A percentile compares a stretch with the other conserved stretches of the same genome.
These are phyloP conservation scores for Salix purpurea DNA, from an alignment of 345 rosid genomes.

Conservation along the genomic window DNA sequence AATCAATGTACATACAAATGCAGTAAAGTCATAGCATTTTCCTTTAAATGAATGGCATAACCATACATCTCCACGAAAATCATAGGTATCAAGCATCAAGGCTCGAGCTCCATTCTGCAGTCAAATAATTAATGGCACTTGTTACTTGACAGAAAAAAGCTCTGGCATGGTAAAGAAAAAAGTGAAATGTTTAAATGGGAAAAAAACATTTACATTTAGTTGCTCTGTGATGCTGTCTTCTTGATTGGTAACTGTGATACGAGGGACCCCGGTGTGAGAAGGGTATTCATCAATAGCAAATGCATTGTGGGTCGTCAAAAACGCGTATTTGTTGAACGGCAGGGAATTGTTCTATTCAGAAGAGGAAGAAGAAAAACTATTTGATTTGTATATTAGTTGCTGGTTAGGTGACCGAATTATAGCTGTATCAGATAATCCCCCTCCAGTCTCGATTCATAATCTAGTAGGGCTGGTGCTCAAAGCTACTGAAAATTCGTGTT, in stretches of 20 bases:
- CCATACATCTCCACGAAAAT: constrained; percentile 62
- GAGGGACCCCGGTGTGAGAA: constrained; percentile 44
- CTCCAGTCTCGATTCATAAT: too few species aligned
- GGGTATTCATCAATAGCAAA: constrained; percentile 39
- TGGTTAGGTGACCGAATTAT: too few species aligned
- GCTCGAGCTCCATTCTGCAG: constrained; percentile 61
- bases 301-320: constrained; percentile 65
- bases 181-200: not conserved
- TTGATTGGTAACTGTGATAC: constrained; percentile 52
- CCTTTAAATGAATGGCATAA: constrained; percentile 64
- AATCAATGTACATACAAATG: constrained; percentile 39
- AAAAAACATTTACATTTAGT: constrained; percentile 35
- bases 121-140: not conserved
- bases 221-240: constrained; percentile 61
- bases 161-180: not conserved
- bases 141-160: not conserved
- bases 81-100: constrained; percentile 67
- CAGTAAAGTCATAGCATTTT: constrained; percentile 54
- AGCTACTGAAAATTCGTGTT: too few species aligned
- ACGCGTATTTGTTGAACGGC: constrained; percentile 67
- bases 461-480: too few species aligned
- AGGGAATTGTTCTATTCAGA: constrained; percentile 51
- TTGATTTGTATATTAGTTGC: too few species aligned
- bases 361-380: too few species aligned
- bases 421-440: too few species aligned